Evolutionary conservation across 768 basidiomycete genomes (phyloP).

Genomic region (Leccinum obscurum): DNA sequence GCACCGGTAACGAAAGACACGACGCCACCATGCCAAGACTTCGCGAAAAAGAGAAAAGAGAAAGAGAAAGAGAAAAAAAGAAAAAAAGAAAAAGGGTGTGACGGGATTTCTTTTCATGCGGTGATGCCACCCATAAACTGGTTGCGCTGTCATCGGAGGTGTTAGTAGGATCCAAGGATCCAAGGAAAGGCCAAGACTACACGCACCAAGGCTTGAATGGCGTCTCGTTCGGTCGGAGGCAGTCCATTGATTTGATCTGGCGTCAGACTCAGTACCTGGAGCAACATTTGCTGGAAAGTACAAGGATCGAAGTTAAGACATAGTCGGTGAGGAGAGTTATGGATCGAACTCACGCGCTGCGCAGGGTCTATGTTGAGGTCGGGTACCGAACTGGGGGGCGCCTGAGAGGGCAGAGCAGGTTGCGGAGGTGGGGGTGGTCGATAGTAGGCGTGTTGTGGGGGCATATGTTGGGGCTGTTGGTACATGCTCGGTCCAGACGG

Average conservation of each 20-base stretch:
- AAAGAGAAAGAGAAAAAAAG: background rate
- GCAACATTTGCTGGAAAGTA: constrained; percentile 65
- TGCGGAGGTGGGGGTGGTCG: constrained; percentile 32
- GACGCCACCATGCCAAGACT: background rate
- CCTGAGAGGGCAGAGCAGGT: constrained; percentile 31
- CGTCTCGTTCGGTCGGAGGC: constrained; percentile 73
- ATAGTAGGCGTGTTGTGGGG: constrained; percentile 34
- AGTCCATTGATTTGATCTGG: constrained; percentile 81
- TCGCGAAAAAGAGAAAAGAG: background rate
- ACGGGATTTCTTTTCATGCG: constrained; percentile 13
- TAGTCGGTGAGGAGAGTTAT: constrained; percentile 3
- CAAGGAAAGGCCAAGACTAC: background rate
- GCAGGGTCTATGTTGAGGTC: constrained; percentile 44
- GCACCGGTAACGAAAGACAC: background rate
- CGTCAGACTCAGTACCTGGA: constrained; percentile 82
- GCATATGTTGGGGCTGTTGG: constrained; percentile 33
- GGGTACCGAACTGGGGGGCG: constrained; percentile 36
- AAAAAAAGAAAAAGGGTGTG: background rate
- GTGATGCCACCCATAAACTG: constrained; percentile 37
- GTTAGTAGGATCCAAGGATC: background rate
- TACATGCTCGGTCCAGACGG: constrained; percentile 31
- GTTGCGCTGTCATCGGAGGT: constrained; percentile 27
- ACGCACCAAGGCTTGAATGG: constrained; percentile 78
- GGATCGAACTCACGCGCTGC: constrained; percentile 43
- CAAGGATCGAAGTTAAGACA: background rate